Evolutionary conservation across 2,329 filamentous ascomycete species (phyloP).

Genomic region (Madurella mycetomatis): DNA sequence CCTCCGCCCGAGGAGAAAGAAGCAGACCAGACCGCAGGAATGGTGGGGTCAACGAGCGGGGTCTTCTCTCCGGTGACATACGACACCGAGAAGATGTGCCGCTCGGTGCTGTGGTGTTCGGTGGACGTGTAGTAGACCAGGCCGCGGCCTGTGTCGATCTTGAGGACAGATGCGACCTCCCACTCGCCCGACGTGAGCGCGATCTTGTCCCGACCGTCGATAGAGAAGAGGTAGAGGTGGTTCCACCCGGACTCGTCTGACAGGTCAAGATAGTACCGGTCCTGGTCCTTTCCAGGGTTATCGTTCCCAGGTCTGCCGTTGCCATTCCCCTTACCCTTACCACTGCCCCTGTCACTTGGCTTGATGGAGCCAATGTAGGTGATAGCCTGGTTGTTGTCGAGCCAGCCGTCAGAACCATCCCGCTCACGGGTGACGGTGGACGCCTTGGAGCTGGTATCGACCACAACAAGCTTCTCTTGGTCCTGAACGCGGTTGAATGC

Average conservation of each 20-base stretch:
- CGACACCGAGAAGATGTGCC: conserved; percentile 63
- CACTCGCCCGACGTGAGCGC: conserved; percentile 61
- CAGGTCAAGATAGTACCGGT: conserved; percentile 58
- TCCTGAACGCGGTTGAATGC: conserved; percentile 67
- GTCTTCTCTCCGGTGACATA: conserved; percentile 51
- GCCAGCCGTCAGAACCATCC: conserved; percentile 57
- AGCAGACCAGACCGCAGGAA: conserved; percentile 57
- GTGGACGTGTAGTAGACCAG: conserved; percentile 63
- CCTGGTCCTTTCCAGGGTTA: neutral
- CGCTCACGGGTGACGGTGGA: conserved; percentile 51
- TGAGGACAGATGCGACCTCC: conserved; percentile 58
- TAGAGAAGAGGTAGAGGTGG: conserved; percentile 61
- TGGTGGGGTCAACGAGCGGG: conserved; percentile 57
- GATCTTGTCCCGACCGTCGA: conserved; percentile 50
- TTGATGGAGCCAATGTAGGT: conserved; percentile 48
- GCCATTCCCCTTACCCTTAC: neutral
- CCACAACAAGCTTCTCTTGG: conserved; percentile 55
- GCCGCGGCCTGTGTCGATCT: conserved; percentile 52
- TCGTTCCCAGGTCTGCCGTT: neutral
- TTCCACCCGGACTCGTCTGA: conserved; percentile 62
- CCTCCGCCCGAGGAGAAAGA: conserved; percentile 59
- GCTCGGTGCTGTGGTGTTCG: conserved; percentile 61
- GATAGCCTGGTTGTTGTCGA: conserved; percentile 56
- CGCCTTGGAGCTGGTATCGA: conserved; percentile 46
- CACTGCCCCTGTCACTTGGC: conserved; percentile 4